Conservation (phyloP, 164 flowering plant genomes). For the Buxus sempervirens region DNA sequence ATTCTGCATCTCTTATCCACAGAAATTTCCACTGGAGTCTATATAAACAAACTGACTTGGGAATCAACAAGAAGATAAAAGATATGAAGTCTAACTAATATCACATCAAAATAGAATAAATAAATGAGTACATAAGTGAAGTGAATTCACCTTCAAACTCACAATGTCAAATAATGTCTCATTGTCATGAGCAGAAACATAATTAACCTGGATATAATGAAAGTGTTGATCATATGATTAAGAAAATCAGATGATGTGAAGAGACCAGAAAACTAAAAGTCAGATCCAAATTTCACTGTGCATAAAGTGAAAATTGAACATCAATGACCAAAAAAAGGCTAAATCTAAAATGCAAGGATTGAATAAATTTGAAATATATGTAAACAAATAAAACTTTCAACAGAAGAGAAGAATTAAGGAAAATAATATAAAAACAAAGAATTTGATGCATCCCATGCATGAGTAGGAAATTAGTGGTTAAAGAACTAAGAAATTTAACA, state of each 20-base stretch:
- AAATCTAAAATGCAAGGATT: not conserved
- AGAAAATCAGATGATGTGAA: not conserved
- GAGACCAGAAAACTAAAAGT: not conserved
- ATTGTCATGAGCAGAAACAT: conserved; percentile 97
- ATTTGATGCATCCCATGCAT: not conserved
- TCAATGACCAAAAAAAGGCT: not conserved
- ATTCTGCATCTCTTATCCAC: conserved; percentile 80
- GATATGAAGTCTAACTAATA: conserved; percentile 1
- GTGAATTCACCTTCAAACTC: conserved; percentile 67
- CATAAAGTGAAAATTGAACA: not conserved
- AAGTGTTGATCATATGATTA: not conserved
- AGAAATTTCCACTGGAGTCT: conserved; percentile 68
- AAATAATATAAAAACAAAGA: not conserved
- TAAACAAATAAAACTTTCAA: not conserved
- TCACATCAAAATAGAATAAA: not conserved
- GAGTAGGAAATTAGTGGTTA: not conserved
- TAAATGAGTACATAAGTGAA: not conserved
- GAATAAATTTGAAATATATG: not conserved
- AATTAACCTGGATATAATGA: conserved; percentile 53
- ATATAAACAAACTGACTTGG: conserved; percentile 19
- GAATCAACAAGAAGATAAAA: not conserved
- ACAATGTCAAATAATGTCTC: conserved; percentile 88
- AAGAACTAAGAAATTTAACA: not conserved
- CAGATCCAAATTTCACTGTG: not conserved
- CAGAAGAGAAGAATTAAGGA: not conserved